Conservation (phyloP, 2,329 filamentous ascomycete species). For the Aspergillus jensenii region DNA sequence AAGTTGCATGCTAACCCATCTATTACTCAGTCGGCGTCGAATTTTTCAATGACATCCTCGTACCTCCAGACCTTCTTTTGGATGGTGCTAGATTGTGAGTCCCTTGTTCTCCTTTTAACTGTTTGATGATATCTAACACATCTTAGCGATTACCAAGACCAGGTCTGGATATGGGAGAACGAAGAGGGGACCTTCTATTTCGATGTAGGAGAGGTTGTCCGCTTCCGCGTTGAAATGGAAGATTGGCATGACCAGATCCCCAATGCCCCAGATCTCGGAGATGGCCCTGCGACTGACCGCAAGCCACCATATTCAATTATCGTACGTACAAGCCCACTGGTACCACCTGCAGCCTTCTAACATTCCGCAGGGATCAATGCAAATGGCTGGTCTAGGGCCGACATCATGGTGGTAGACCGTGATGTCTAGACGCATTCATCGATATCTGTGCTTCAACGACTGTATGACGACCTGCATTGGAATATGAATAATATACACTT, state of each 20-base stretch:
- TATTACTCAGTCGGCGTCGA: slow-evolving; percentile 68
- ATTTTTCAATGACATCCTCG: slow-evolving; percentile 91
- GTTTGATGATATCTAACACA: slow-evolving; percentile 21
- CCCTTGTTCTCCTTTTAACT: not conserved
- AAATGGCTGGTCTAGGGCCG: slow-evolving; percentile 46
- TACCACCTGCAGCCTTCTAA: slow-evolving; percentile 8
- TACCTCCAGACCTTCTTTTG: slow-evolving; percentile 72
- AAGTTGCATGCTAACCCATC: slow-evolving; percentile 12
- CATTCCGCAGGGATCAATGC: slow-evolving; percentile 44
- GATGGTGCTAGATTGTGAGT: slow-evolving; percentile 73
- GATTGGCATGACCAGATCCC: slow-evolving; percentile 89
- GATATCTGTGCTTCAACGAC: not conserved
- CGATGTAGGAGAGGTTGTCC: slow-evolving; percentile 84
- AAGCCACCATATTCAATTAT: slow-evolving; percentile 55
- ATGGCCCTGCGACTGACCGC: slow-evolving; percentile 58
- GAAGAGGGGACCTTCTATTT: slow-evolving; percentile 77
- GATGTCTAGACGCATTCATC: not conserved
- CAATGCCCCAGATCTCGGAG: slow-evolving; percentile 63
- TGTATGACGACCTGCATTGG: slow-evolving; percentile 1
- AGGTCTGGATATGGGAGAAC: slow-evolving; percentile 81
- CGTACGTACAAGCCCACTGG: slow-evolving; percentile 25
- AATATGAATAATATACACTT: slow-evolving; percentile 4
- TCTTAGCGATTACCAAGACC: slow-evolving; percentile 68
- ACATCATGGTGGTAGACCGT: slow-evolving; percentile 45
- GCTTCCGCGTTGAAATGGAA: slow-evolving; percentile 82